A percentile compares a stretch with the other conserved stretches of the same genome.
These are phyloP conservation scores for Phaseolus coccineus DNA, from an alignment of 331 rosid species.

Conservation along the genomic window DNA sequence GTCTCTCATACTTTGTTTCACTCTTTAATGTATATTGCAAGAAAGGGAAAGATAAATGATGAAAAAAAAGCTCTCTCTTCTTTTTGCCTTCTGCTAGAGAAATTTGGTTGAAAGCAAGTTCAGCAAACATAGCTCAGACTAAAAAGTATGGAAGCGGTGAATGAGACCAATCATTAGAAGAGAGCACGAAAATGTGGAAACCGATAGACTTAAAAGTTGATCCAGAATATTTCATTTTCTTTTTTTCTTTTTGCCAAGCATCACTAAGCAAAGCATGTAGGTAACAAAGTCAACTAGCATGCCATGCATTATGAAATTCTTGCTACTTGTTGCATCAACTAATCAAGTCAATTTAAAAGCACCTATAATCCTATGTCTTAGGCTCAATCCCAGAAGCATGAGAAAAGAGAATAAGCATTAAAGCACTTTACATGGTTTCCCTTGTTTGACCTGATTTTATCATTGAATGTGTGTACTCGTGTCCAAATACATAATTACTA, in stretches of 20 bases:
- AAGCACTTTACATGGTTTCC: background rate
- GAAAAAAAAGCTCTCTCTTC: background rate
- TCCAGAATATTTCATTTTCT: background rate
- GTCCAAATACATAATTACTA: too few relatives aligned
- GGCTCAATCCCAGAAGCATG: background rate
- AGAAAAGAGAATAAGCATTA: background rate
- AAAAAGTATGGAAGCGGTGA: slow-evolving; percentile 29
- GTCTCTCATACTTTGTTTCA: too few relatives aligned
- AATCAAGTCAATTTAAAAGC: slow-evolving; percentile 20
- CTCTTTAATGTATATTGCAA: background rate
- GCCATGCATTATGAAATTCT: background rate
- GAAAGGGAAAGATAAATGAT: background rate
- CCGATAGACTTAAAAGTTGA: background rate
- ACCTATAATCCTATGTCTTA: too few relatives aligned
- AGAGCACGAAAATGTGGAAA: background rate
- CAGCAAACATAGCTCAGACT: slow-evolving; percentile 15
- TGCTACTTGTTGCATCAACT: background rate
- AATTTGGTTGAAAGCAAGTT: slow-evolving; percentile 21
- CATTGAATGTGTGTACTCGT: too few relatives aligned
- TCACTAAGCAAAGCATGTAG: background rate
- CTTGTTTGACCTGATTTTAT: background rate
- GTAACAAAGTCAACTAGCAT: slow-evolving; percentile 33
- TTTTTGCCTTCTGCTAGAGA: slow-evolving; percentile 12
- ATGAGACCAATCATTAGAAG: slow-evolving; percentile 32
- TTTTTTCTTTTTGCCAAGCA: background rate